phyloP scores from a whole-genome alignment of 2,329 filamentous ascomycete species.

The Penicillium sp. region DNA sequence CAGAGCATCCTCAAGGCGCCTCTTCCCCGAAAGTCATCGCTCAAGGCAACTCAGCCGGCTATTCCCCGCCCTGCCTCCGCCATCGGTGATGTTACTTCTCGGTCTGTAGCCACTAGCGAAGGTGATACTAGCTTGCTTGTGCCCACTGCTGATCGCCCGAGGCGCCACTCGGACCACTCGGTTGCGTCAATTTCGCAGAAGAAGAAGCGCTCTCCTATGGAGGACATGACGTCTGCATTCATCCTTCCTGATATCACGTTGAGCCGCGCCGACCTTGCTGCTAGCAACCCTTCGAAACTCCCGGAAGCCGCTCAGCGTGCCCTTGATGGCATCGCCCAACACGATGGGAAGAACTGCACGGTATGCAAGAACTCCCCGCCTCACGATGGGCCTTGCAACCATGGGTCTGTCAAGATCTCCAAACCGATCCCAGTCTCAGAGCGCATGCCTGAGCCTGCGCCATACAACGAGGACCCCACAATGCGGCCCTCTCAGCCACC shows the following conservation, averaged over 20 bases:
- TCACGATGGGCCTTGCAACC: slow-evolving; percentile 33
- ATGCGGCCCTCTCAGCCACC: slow-evolving; percentile 62
- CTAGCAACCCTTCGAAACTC: slow-evolving; percentile 30
- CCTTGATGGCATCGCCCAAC: slow-evolving; percentile 42
- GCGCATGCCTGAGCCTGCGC: slow-evolving; percentile 40
- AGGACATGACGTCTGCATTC: slow-evolving; percentile 60
- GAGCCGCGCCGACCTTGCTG: slow-evolving; percentile 27
- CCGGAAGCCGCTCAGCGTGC: slow-evolving; percentile 40
- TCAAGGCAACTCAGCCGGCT: slow-evolving; percentile 47
- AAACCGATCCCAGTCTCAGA: slow-evolving; percentile 49
- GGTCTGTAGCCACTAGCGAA: slow-evolving; percentile 26
- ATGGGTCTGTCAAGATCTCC: slow-evolving; percentile 42
- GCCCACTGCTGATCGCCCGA: slow-evolving; percentile 26
- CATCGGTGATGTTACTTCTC: slow-evolving; percentile 32
- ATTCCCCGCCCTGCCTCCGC: slow-evolving; percentile 32
- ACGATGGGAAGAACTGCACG: slow-evolving; percentile 53
- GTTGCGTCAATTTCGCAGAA: slow-evolving; percentile 47
- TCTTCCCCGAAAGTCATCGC: slow-evolving; percentile 51
- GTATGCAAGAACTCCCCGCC: slow-evolving; percentile 48
- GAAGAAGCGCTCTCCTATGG: slow-evolving; percentile 46
- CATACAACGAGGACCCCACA: slow-evolving; percentile 54
- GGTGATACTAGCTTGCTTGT: slow-evolving; percentile 29
- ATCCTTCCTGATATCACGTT: slow-evolving; percentile 61
- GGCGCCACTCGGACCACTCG: slow-evolving; percentile 44
- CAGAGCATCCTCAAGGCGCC: slow-evolving; percentile 36